Percentiles rank a stretch among this genome's conserved stretches.
These are phyloP conservation scores for Citrus glauca DNA, from an alignment of 345 rosid species.

Conservation along the genomic window DNA sequence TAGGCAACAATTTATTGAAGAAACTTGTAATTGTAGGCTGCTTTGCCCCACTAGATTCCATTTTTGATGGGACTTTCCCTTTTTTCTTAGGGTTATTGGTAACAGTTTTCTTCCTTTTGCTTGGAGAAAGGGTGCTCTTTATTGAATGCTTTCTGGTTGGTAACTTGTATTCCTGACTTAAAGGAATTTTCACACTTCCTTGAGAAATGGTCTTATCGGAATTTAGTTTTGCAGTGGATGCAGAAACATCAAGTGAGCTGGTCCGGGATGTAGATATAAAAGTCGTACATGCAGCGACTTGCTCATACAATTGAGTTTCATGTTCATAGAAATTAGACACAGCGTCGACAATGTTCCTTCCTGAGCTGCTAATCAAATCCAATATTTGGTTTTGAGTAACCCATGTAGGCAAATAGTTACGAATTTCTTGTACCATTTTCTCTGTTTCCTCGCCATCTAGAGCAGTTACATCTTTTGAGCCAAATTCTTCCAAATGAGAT, in stretches of 20 bases:
- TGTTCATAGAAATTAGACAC: slow-evolving; percentile 78
- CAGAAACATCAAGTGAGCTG: slow-evolving; percentile 20
- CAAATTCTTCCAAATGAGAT: slow-evolving; percentile 21
- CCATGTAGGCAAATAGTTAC: slow-evolving; percentile 69
- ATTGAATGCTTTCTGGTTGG: slow-evolving; percentile 30
- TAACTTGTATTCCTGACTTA: slow-evolving; percentile 39
- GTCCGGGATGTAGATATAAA: slow-evolving; percentile 29
- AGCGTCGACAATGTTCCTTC: slow-evolving; percentile 59
- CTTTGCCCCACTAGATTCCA: slow-evolving; percentile 54
- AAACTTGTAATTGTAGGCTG: slow-evolving; percentile 79
- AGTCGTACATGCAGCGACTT: slow-evolving; percentile 36
- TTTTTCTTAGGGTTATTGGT: slow-evolving; percentile 51
- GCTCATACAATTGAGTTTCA: slow-evolving; percentile 73
- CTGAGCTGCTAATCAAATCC: slow-evolving; percentile 54
- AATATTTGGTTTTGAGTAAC: slow-evolving; percentile 68
- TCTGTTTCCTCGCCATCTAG: slow-evolving; percentile 37
- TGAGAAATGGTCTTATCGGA: slow-evolving; percentile 21
- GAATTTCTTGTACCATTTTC: slow-evolving; percentile 56
- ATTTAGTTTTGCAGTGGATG: slow-evolving; percentile 35
- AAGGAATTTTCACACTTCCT: slow-evolving; percentile 18
- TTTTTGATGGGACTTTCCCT: slow-evolving; percentile 40
- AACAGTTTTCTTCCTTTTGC: slow-evolving; percentile 50
- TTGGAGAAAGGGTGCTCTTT: slow-evolving; percentile 41
- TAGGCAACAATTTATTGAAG: slow-evolving; percentile 50
- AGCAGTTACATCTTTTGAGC: slow-evolving; percentile 18